Conservation (phyloP, 805 yeast genomes). For the Clavispora vitiphila region DNA sequence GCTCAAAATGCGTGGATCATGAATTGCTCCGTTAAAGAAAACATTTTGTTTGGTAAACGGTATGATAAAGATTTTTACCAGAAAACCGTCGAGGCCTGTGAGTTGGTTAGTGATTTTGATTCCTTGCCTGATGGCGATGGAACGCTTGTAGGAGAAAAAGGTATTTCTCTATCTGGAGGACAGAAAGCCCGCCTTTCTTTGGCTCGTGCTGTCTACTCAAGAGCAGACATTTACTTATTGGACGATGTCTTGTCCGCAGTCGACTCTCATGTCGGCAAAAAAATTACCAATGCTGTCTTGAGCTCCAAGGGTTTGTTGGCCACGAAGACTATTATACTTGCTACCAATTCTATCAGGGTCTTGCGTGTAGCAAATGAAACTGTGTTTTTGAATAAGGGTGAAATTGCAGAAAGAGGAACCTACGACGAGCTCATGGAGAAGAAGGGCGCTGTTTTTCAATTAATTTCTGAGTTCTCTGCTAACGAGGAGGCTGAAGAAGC, state of each 20-base stretch:
- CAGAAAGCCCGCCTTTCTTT: constrained; percentile 60
- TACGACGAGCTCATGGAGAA: constrained; percentile 43
- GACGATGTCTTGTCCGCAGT: constrained; percentile 71
- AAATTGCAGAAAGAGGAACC: constrained; percentile 53
- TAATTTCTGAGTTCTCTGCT: constrained; percentile 30
- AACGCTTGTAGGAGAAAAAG: constrained; percentile 57
- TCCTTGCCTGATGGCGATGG: constrained; percentile 49
- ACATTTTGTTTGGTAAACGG: constrained; percentile 46
- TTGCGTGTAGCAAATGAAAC: constrained; percentile 57
- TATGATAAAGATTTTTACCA: constrained; percentile 39
- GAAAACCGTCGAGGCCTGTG: constrained; percentile 45
- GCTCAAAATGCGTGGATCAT: constrained; percentile 55
- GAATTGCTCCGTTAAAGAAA: constrained; percentile 47
- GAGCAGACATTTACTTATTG: constrained; percentile 52
- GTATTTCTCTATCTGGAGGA: constrained; percentile 58
- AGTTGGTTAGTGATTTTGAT: constrained; percentile 42
- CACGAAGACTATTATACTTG: constrained; percentile 49
- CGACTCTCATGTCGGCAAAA: constrained; percentile 64
- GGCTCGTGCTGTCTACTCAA: constrained; percentile 65
- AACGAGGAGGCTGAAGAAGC: constrained; percentile 12
- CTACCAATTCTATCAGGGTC: constrained; percentile 56
- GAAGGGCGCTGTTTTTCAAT: constrained; percentile 28
- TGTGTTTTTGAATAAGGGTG: constrained; percentile 50
- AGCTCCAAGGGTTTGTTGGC: constrained; percentile 46
- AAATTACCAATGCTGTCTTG: constrained; percentile 45